These are phyloP conservation scores for Secale cereale DNA, from an alignment of 176 grass and related monocot genomes.

Conservation along the genomic window DNA sequence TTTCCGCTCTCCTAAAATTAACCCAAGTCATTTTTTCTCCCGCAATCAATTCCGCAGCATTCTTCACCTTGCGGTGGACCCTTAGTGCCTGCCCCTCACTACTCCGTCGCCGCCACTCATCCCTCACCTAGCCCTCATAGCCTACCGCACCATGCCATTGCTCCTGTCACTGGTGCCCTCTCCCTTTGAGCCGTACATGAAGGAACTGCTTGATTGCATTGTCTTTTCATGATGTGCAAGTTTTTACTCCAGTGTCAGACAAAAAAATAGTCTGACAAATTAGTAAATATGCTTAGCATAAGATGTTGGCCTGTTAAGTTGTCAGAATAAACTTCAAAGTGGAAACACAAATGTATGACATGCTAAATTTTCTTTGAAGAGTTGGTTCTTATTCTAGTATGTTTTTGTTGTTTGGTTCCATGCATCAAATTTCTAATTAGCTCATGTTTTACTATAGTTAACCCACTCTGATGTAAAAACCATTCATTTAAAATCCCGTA, in stretches of 20 bases:
- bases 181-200: not conserved
- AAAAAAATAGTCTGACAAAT: not conserved
- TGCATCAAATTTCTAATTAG: not conserved
- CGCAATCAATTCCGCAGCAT: not conserved
- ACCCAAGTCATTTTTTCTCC: not conserved
- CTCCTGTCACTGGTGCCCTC: not conserved
- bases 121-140: not conserved
- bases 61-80: too few species aligned
- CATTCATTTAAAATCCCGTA: not conserved
- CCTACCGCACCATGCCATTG: not conserved
- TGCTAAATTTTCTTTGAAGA: not conserved
- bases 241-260: not conserved
- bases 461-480: not conserved
- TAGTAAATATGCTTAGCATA: not conserved
- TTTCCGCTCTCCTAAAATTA: not conserved
- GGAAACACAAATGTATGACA: not conserved
- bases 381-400: not conserved
- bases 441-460: not conserved
- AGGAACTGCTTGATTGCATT: not conserved
- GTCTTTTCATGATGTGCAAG: not conserved
- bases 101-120: not conserved
- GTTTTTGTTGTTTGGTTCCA: not conserved
- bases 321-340: not conserved
- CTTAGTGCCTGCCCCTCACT: not conserved
- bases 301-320: not conserved